These are phyloP conservation scores for Euphorbia tirucalli DNA, from an alignment of 345 rosid genomes.

Conservation along the genomic window DNA sequence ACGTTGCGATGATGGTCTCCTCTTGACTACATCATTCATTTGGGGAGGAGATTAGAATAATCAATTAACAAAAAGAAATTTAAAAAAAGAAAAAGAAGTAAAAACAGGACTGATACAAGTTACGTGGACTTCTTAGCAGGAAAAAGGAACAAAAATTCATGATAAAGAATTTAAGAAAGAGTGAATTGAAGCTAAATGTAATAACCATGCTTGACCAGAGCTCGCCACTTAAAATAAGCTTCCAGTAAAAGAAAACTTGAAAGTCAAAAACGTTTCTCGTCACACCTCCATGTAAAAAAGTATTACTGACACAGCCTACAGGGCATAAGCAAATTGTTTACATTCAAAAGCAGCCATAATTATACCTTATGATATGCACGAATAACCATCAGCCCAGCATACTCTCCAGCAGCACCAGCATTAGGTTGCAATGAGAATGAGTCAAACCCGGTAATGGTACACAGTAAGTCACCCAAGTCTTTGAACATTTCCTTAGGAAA, in stretches of 20 bases:
- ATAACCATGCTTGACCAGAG: not conserved
- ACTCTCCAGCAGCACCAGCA: conserved; percentile 99
- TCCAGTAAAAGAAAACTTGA: too few species aligned
- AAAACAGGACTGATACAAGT: not conserved
- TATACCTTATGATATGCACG: conserved; percentile 92
- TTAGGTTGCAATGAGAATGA: conserved; percentile 99
- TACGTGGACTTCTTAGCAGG: not conserved
- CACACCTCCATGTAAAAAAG: not conserved
- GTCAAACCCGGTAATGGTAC: conserved; percentile 92
- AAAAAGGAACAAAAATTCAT: not conserved
- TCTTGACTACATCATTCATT: conserved; percentile 60
- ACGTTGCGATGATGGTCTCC: conserved; percentile 96
- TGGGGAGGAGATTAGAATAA: not conserved
- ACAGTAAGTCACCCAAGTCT: conserved; percentile 75
- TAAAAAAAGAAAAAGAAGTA: not conserved
- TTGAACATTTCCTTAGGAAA: conserved; percentile 84
- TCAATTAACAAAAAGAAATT: not conserved
- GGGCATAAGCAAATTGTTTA: too few species aligned
- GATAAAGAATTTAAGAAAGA: not conserved
- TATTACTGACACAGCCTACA: too few species aligned
- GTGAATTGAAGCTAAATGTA: not conserved
- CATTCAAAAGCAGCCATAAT: too few species aligned
- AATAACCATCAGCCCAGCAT: conserved; percentile 99
- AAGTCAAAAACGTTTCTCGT: not conserved
- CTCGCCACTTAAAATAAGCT: not conserved